Evolutionary conservation across 2,329 filamentous ascomycete genomes (phyloP).

Genomic region (Fonsecaea monophora): DNA sequence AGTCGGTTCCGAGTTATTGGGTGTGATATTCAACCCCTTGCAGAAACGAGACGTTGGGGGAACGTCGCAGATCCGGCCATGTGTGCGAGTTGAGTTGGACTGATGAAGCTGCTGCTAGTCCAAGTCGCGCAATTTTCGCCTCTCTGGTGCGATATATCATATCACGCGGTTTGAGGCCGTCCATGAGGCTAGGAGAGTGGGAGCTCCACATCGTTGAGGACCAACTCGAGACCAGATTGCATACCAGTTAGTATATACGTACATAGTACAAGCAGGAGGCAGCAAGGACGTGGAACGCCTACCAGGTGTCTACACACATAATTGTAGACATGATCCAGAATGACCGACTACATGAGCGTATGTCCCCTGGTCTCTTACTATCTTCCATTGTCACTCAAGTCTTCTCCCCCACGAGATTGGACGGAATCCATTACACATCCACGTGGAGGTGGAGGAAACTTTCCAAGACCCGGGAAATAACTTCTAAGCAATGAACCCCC

Average conservation of each 20-base stretch:
- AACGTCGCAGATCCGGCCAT: too few relatives aligned
- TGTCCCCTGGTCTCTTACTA: too few relatives aligned
- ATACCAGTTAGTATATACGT: background rate
- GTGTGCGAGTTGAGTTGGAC: background rate
- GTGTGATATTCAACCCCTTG: background rate
- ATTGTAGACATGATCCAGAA: background rate
- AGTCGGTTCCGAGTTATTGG: background rate
- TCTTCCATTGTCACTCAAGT: too few relatives aligned
- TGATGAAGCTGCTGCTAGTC: background rate
- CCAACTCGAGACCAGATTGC: background rate
- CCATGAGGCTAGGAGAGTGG: background rate
- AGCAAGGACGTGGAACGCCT: background rate
- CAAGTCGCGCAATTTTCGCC: slow-evolving; percentile 2
- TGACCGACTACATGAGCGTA: background rate
- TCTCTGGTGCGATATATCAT: background rate
- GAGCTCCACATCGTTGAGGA: background rate
- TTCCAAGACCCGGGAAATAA: too few relatives aligned
- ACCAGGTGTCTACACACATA: too few relatives aligned
- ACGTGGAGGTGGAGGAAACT: too few relatives aligned
- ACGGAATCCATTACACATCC: too few relatives aligned
- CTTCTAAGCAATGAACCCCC: background rate
- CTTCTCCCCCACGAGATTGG: too few relatives aligned
- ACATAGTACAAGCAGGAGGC: background rate
- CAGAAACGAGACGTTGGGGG: background rate
- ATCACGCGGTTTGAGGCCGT: background rate